Evolutionary conservation across 768 basidiomycete species (phyloP), one percentile per base, ranked within the genome.

Genomic region (Solioccasus polychromus): DNA sequence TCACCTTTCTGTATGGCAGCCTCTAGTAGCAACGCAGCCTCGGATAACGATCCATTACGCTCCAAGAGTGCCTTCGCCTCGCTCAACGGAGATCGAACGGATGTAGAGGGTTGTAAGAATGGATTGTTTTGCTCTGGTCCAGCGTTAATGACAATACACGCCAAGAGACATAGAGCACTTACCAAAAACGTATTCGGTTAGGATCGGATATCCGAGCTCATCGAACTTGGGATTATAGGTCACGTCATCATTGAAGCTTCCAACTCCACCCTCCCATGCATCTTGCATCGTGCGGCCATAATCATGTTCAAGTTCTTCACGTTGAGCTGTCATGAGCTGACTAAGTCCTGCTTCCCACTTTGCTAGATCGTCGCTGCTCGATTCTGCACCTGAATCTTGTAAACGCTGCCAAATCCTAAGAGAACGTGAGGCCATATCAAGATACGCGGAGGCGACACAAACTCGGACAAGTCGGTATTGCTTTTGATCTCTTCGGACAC

Each of bases 341-440:
- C 85, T 83, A 51, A 91, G 85, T 61, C 91, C 82, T 6, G 86
- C 77, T 63, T 92, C 90, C 88, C 88, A 91, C 63, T 82, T 83
- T 2, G 81, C 79, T 44, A 88, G 62, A 47, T 88, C 85, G 60
- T 81, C 83, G 19, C 71, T 58, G 5, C 77, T 72, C 1, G 82
- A 79, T 3, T 80, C 77, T 19, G 76, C 47, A 20, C 78, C 77
- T 1, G 80, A 82, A 42, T 77, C 71, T 55, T 78, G 79, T 22
- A 84, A 62, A 28, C 79, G 70, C 35, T 80, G 71, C 85, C 80
- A 87, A 29, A 79, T 70, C 31, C 87, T 90, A 49, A 14, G 17
- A 25, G 32, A 41, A 25, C 10, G 30, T 49, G 23, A 45, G 56
- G 39, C 9, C 17, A 41, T 23, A 40, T 19, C 11, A 20, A 47